Conservation (phyloP, 2,329 filamentous ascomycete species). For the Tolypocladium paradoxum region DNA sequence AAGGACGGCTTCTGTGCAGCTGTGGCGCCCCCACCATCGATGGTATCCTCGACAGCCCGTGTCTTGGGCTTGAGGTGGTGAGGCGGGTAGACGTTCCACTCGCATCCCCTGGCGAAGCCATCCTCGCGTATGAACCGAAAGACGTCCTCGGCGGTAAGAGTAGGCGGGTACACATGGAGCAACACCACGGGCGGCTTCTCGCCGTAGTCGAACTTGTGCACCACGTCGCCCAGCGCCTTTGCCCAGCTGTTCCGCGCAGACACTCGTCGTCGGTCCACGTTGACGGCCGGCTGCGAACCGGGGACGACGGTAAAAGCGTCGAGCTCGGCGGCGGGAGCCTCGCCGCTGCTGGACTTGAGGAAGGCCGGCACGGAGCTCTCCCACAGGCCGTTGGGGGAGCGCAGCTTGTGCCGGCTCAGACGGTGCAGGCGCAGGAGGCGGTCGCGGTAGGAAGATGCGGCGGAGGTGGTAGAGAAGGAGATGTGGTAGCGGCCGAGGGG, state of each 20-base stretch:
- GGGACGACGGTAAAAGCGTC: slow-evolving; percentile 18
- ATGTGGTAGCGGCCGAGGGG: slow-evolving; percentile 57
- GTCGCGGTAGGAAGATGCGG: slow-evolving; percentile 49
- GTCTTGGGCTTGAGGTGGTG: slow-evolving; percentile 5
- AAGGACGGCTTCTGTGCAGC: not conserved
- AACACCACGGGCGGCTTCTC: slow-evolving; percentile 18
- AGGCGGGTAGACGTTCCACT: slow-evolving; percentile 13
- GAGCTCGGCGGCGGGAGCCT: slow-evolving; percentile 12
- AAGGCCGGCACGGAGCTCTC: slow-evolving; percentile 12
- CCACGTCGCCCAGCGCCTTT: slow-evolving; percentile 10
- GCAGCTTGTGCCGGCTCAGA: slow-evolving; percentile 17
- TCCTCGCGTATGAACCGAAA: slow-evolving; percentile 29
- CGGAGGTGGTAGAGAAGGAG: slow-evolving; percentile 50
- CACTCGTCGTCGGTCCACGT: slow-evolving; percentile 9
- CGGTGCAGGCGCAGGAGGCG: slow-evolving; percentile 22
- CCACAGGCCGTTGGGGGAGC: slow-evolving; percentile 20
- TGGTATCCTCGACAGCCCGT: slow-evolving; percentile 1
- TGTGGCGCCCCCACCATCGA: slow-evolving; percentile 4
- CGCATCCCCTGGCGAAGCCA: slow-evolving; percentile 21
- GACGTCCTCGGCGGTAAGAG: slow-evolving; percentile 21
- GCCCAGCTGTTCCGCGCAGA: slow-evolving; percentile 14
- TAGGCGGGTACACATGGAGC: slow-evolving; percentile 17
- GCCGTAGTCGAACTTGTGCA: slow-evolving; percentile 10
- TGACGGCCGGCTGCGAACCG: slow-evolving; percentile 10
- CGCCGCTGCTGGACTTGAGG: slow-evolving; percentile 11